phyloP scores from a whole-genome alignment of 1,284 basidiomycete species.

The Cutaneotrichosporon sp. region DNA sequence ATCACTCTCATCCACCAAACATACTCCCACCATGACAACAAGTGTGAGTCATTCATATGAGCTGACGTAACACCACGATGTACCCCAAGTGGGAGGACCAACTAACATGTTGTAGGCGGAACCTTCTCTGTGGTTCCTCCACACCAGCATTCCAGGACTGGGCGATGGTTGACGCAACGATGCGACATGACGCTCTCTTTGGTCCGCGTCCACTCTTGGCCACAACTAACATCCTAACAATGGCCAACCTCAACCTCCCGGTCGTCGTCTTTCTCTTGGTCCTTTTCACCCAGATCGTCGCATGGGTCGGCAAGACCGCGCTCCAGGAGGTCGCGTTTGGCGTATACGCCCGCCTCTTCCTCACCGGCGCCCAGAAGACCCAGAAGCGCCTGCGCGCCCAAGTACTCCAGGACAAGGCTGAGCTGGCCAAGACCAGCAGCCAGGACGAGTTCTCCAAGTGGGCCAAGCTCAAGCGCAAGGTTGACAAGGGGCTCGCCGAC shows the following conservation, averaged over 20 bases:
- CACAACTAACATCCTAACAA: slow-evolving; percentile 23
- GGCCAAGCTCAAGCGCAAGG: slow-evolving; percentile 86
- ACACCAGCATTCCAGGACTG: not conserved
- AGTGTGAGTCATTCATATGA: not conserved
- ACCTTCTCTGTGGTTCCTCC: not conserved
- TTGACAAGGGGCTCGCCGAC: slow-evolving; percentile 91
- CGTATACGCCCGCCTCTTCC: slow-evolving; percentile 67
- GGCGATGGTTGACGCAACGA: not conserved
- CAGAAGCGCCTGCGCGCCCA: slow-evolving; percentile 73
- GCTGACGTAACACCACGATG: not conserved
- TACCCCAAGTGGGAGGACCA: not conserved
- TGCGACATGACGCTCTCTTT: not conserved
- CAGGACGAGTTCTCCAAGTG: slow-evolving; percentile 99
- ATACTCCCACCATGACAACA: not conserved
- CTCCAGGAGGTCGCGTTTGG: slow-evolving; percentile 73
- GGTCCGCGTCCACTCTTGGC: not conserved
- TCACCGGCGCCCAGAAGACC: slow-evolving; percentile 59
- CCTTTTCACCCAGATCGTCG: slow-evolving; percentile 74
- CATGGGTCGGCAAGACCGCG: slow-evolving; percentile 83
- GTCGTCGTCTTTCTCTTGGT: slow-evolving; percentile 77
- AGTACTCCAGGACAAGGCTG: slow-evolving; percentile 75
- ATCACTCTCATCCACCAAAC: not conserved
- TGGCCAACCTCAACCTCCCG: slow-evolving; percentile 58
- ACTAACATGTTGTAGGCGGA: not conserved
- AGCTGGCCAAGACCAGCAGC: slow-evolving; percentile 84